Evolutionary conservation across 2,329 filamentous ascomycete species (phyloP), one percentile per base, ranked within the genome.

Genomic region (Magnaporthales sp.): DNA sequence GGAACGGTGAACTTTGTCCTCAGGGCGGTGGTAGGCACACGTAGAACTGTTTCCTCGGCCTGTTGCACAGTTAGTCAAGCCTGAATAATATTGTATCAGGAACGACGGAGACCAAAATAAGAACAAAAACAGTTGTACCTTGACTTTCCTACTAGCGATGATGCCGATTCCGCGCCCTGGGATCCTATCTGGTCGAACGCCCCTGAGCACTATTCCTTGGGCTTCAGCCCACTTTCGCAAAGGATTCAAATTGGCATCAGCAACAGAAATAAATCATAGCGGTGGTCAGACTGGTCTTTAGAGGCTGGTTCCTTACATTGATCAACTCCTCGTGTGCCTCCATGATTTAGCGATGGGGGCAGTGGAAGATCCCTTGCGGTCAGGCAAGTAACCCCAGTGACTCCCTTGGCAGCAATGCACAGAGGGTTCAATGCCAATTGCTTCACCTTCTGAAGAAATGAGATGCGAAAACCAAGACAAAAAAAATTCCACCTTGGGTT

Each of bases 141-240:
- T 79, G 68, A 95, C 83, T 15, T 83, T 78, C 30, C 84, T 83
- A 13, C 86, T 88, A 5, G 92, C 89, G 64, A 93, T 83, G 67
- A 97, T 87, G 62, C 93, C 93, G 66, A 95, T 84, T 30, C 93
- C 93, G 66, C 90, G 84, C 1, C 88, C 90, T 6, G 88, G 85
- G 19, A 96, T 87, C 54, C 80, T 80, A 56, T 86, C 83, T 5
- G 92, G 88, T 2, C 80, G 80, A 63, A 96, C 86, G 30, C 88
- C 88, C 71, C 89, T 82, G 70, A 92, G 84, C 46, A 83, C 77
- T 30, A 96, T 84, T 15, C 90, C 91, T 67, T 86, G 83, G 1
- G 78, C 76, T 60, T 81, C 75, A 1, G 90, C 89, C 91, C 92
- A 96, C 68, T 82, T 58, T 58, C n/a, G 26, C 54, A 58, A n/a